Base-by-base conservation (phyloP, 495 filamentous ascomycete species). In the Aspergillus diversus region DNA sequence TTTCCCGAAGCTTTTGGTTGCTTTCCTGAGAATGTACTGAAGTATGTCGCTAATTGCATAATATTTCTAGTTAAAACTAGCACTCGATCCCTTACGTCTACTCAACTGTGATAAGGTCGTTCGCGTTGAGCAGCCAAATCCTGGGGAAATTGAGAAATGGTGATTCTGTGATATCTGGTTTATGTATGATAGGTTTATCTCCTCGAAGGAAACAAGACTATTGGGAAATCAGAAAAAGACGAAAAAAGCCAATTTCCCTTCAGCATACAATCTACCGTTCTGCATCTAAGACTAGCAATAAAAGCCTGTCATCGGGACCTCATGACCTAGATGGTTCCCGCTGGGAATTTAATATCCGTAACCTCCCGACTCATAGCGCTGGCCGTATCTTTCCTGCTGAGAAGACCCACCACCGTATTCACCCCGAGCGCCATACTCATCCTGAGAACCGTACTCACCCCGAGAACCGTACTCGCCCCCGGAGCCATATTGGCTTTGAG, bases 21-120 rank as follows among this genome's bases (percentile, higher is more conserved):
- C 7, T 39, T 39, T 15, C 39, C 39, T 15, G n/a, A 43, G n/a
- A 15, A 15, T 43, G 21, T 27, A 27, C 15, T 46, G 42, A 9
- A 33, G 48, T 8, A 57, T 42, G 55, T 68, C 61, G 72, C 63
- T 55, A 15, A 49, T 39, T 33, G 60, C 8, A 0, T 32, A 51
- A 50, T 53, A n/a, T 55, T 59, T 33, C 48, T 63, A 88, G 85
- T 70, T 89, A 49, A 90, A 90, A 78, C 73, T 84, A 65, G 86
- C 87, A 6, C 84, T 86, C 63, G 87, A 90, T 68, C 87, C 87
- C 7, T 77, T 85, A 31, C 85, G 87, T 68, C 63, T 89, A 59
- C 80, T 89, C 35, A 90, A 90, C 69, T 87, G 84, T 62, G 87
- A 90, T 73, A 90, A 90, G 68, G 79, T 89, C 54, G 80, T 89